Evolutionary conservation across 768 basidiomycete genomes (phyloP).

Genomic region (Daedaleopsis sinensis): DNA sequence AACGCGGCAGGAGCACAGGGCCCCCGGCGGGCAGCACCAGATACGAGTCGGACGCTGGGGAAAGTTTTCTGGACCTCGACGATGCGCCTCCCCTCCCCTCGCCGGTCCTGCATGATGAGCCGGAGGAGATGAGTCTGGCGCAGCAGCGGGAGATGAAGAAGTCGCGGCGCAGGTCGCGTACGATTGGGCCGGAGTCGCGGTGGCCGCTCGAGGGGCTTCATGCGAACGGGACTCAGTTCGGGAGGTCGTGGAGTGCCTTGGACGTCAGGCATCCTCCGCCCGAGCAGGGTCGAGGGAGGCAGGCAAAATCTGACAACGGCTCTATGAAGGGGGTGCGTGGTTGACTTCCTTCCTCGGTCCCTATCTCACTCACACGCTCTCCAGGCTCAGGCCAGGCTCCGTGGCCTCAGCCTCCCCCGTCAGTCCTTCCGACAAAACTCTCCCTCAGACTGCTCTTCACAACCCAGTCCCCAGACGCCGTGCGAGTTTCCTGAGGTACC

Average conservation of each 20-base stretch:
- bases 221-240: slow-evolving; percentile 3
- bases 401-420: slow-evolving; percentile 37
- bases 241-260: slow-evolving; percentile 17
- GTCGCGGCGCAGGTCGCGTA: slow-evolving; percentile 15
- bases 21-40: slow-evolving; percentile 15
- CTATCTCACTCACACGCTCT: not conserved
- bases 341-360: not conserved
- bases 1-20: slow-evolving; percentile 29
- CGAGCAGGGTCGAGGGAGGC: slow-evolving; percentile 18
- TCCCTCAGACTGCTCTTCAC: slow-evolving; percentile 33
- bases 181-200: slow-evolving; percentile 10
- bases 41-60: slow-evolving; percentile 16
- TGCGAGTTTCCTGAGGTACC: slow-evolving; percentile 13
- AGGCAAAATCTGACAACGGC: slow-evolving; percentile 29
- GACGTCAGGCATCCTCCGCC: slow-evolving; percentile 16
- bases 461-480: slow-evolving; percentile 32
- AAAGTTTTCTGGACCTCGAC: slow-evolving; percentile 22
- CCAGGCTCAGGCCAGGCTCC: slow-evolving; percentile 39
- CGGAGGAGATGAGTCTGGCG: slow-evolving; percentile 15
- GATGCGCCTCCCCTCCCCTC: slow-evolving; percentile 21
- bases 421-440: slow-evolving; percentile 33
- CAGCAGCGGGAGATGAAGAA: slow-evolving; percentile 15
- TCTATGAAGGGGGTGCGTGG: slow-evolving; percentile 28
- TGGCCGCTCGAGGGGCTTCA: slow-evolving; percentile 3
- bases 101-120: slow-evolving; percentile 19